Evolutionary conservation across 495 filamentous ascomycete species (phyloP).

Genomic region (Podospora australis): DNA sequence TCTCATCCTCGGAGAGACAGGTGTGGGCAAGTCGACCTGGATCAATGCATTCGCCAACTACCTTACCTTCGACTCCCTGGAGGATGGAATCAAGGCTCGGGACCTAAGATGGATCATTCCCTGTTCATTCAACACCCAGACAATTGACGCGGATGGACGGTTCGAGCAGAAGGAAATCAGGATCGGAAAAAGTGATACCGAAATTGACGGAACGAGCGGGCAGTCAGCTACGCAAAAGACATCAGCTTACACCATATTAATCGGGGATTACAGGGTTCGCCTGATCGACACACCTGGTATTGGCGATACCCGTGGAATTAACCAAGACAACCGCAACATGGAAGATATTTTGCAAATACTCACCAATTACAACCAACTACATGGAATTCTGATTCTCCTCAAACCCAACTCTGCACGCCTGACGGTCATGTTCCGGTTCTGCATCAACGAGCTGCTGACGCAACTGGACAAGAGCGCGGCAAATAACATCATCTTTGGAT

Average conservation of each 20-base stretch:
- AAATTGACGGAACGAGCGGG: slow-evolving; percentile 29
- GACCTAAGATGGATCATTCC: slow-evolving; percentile 32
- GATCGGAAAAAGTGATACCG: too few species aligned
- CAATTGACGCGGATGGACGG: slow-evolving; percentile 1
- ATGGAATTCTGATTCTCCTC: slow-evolving; percentile 44
- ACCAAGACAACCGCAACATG: slow-evolving; percentile 38
- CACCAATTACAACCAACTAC: slow-evolving; percentile 29
- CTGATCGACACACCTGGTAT: slow-evolving; percentile 44
- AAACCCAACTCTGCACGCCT: slow-evolving; percentile 37
- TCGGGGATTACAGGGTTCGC: slow-evolving; percentile 23
- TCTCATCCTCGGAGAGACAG: slow-evolving; percentile 39
- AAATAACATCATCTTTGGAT: slow-evolving; percentile 40
- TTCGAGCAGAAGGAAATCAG: slow-evolving; percentile 21
- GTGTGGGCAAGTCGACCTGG: slow-evolving; percentile 41
- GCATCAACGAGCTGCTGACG: slow-evolving; percentile 37
- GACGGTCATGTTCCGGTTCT: slow-evolving; percentile 33
- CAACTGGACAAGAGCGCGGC: slow-evolving; percentile 31
- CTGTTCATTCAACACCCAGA: slow-evolving; percentile 32
- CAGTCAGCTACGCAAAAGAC: slow-evolving; percentile 37
- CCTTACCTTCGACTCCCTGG: slow-evolving; percentile 28
- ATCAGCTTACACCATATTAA: slow-evolving; percentile 24
- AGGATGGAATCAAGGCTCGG: slow-evolving; percentile 21
- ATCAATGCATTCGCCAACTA: slow-evolving; percentile 45
- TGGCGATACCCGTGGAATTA: slow-evolving; percentile 34
- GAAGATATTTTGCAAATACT: slow-evolving; percentile 31